Evolutionary conservation across 345 rosid genomes (phyloP), one percentile per base, ranked within the genome.

Genomic region (Eucalyptus urophylla): DNA sequence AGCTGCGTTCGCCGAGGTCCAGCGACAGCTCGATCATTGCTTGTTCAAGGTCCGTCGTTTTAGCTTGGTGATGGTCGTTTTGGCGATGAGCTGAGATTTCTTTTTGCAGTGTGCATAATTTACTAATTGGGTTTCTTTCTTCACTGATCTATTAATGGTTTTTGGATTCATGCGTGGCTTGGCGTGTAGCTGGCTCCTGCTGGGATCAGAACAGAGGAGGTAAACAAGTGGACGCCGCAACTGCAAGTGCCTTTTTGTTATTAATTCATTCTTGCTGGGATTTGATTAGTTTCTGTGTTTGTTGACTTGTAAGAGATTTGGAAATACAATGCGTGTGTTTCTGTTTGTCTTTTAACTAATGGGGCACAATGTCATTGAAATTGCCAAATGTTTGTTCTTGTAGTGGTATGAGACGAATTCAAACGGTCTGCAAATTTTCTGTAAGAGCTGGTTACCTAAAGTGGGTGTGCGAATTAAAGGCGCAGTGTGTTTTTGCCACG

Each of bases 361-460:
- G 83, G 65, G 24, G 87, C 65, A 50, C 49, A 19, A 51, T 51
- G 17, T 86, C 37, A 31, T 86, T 25, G 87, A 19, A 86, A 76
- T 24, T 76, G 4, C 27, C 83, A 37, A 76, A 37, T 37, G 25
- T 76, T 76, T 76, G 25, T 67, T 33, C 83, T 49, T 92, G 65
- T 91, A 97, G 98, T 96, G 99, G 99, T 95, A 94, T 81, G 95
- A 95, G 90, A 92, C 91, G 90, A 97, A 95, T 88, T 95, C 95
- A 6, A 93, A 91, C 91, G 99, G 99, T 76, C 89, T 93, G 83
- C 95, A 94, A 81, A 91, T 97, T 88, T 97, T 97, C 92, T 95
- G 96, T 89, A 96, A 95, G 92, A 92, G 97, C 91, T 97, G 99
- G 99, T 88, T 93, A 91, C 99, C 99, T 27, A 90, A 92, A 91